Percentiles rank a stretch among this genome's conserved stretches.
phyloP scores from a whole-genome alignment of 176 grass and related monocot species.

The Zea mays region DNA sequence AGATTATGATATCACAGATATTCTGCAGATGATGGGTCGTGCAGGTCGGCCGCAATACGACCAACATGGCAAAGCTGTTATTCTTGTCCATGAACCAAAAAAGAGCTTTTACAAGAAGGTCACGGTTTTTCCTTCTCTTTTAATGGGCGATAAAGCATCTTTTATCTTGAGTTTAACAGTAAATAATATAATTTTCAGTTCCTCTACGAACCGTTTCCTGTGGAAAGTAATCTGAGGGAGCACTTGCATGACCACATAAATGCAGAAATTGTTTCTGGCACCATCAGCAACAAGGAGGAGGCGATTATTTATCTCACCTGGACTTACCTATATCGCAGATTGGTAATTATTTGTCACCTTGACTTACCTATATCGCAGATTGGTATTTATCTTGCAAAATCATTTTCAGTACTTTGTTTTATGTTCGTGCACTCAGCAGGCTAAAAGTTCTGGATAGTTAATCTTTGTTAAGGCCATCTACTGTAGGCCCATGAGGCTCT shows the following conservation, averaged over 20 bases:
- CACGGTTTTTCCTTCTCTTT: slow-evolving; percentile 31
- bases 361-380: slow-evolving; percentile 89
- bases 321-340: slow-evolving; percentile 89
- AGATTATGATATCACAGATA: slow-evolving; percentile 96
- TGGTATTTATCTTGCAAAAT: slow-evolving; percentile 63
- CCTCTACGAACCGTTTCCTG: slow-evolving; percentile 94
- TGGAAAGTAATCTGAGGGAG: slow-evolving; percentile 97
- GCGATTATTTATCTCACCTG: slow-evolving; percentile 97
- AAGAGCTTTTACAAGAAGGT: slow-evolving; percentile 99
- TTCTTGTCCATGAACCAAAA: slow-evolving; percentile 99
- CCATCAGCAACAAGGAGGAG: slow-evolving; percentile 92
- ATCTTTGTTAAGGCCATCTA: no score
- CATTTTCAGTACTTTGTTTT: slow-evolving; percentile 15
- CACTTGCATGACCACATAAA: slow-evolving; percentile 97
- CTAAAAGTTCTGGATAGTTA: not conserved
- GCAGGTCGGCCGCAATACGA: slow-evolving; percentile 93
- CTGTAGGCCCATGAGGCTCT: no score
- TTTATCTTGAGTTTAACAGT: slow-evolving; percentile 42
- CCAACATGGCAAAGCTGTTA: slow-evolving; percentile 99
- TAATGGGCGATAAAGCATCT: slow-evolving; percentile 28
- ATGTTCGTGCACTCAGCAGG: slow-evolving; percentile 11
- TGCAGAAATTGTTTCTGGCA: slow-evolving; percentile 90
- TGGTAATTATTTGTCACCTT: slow-evolving; percentile 99
- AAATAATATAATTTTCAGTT: slow-evolving; percentile 62
- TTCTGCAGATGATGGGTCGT: slow-evolving; percentile 99